Evolutionary conservation across 352 stramenopile species (phyloP).

Genomic region (Globisporangium nunn): DNA sequence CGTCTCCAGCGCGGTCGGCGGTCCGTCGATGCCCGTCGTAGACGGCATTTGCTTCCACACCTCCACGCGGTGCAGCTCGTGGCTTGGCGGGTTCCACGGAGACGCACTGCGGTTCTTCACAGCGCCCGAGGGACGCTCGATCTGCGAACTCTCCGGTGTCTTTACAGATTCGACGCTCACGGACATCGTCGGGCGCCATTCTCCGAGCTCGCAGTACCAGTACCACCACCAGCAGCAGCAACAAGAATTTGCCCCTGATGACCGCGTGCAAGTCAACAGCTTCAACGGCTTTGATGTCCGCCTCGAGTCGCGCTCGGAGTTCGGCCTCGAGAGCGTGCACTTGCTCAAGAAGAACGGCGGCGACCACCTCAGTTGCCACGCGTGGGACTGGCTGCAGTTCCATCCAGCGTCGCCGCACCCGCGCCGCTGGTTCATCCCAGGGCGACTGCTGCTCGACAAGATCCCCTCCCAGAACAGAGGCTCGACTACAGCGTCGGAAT

Average conservation of each 20-base stretch:
- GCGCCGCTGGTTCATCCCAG: constrained; percentile 29
- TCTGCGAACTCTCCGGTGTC: constrained; percentile 21
- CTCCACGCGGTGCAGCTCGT: constrained; percentile 40
- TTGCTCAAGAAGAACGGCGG: constrained; percentile 39
- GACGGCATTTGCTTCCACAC: constrained; percentile 64
- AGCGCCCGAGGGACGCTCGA: constrained; percentile 18
- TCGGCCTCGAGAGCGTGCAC: constrained; percentile 38
- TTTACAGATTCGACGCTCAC: constrained; percentile 24
- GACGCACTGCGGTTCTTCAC: constrained; percentile 37
- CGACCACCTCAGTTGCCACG: constrained; percentile 41
- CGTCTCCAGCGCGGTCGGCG: background rate
- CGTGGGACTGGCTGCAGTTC: constrained; percentile 35
- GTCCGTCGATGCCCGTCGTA: constrained; percentile 13
- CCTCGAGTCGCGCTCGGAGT: constrained; percentile 25
- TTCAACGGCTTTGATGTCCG: constrained; percentile 32
- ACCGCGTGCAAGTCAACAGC: constrained; percentile 21
- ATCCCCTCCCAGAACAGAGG: constrained; percentile 10
- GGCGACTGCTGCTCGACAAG: constrained; percentile 37
- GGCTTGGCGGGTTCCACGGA: constrained; percentile 37
- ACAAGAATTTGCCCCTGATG: constrained; percentile 17
- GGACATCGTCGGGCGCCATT: constrained; percentile 30
- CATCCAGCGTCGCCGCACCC: constrained; percentile 7
- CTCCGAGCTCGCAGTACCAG: background rate
- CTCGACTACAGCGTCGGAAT: constrained; percentile 2
- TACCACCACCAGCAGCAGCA: background rate